Conservation (phyloP, 768 basidiomycete species). For the Fomitopsis pulvina region DNA sequence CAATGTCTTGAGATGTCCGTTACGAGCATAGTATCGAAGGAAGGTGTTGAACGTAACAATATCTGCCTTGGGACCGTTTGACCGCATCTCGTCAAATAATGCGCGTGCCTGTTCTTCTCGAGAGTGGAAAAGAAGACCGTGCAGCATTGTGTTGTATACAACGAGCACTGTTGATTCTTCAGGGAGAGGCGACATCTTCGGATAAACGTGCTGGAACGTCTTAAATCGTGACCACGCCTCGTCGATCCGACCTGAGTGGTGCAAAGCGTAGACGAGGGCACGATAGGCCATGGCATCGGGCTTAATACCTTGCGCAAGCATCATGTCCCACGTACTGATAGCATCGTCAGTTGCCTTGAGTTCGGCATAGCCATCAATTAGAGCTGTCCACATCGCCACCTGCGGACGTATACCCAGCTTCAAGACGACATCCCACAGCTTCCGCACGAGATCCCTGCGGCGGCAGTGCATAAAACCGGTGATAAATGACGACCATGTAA, state of each 20-base stretch:
- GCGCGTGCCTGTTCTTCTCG: constrained; percentile 27
- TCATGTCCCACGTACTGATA: constrained; percentile 54
- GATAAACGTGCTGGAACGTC: constrained; percentile 36
- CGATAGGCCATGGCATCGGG: constrained; percentile 65
- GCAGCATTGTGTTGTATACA: constrained; percentile 72
- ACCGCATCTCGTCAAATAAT: constrained; percentile 33
- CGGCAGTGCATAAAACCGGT: constrained; percentile 54
- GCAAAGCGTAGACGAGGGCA: constrained; percentile 60
- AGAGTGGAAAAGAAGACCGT: constrained; percentile 47
- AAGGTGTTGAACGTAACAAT: constrained; percentile 78
- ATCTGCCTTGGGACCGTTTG: constrained; percentile 56
- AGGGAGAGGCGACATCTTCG: constrained; percentile 10
- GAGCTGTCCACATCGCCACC: constrained; percentile 60
- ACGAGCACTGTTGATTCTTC: constrained; percentile 20
- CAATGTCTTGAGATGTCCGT: constrained; percentile 56
- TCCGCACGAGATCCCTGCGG: constrained; percentile 49
- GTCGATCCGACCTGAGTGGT: constrained; percentile 41
- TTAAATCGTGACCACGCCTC: constrained; percentile 46
- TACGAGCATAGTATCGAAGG: constrained; percentile 58
- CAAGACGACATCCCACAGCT: constrained; percentile 64
- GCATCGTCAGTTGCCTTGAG: constrained; percentile 46
- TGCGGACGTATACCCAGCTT: constrained; percentile 43
- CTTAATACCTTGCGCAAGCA: constrained; percentile 46
- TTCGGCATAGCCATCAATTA: constrained; percentile 57
- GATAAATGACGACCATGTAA: constrained; percentile 61